phyloP scores from a whole-genome alignment of 768 basidiomycete species.

The Rhizopogon vesiculosus region DNA sequence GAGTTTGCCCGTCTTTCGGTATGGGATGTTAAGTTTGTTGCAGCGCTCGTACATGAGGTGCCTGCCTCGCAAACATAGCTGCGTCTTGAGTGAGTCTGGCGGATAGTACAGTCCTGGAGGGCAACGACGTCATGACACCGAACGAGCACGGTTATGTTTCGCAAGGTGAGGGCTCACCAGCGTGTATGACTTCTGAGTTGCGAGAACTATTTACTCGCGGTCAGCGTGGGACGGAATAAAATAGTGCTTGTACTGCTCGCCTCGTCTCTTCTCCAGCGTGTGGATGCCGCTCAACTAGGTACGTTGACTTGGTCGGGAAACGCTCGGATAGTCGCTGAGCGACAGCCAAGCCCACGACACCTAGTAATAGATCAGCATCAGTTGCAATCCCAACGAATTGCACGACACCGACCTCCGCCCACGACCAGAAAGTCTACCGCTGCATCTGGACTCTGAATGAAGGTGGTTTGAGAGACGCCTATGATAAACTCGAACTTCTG shows the following conservation, averaged over 20 bases:
- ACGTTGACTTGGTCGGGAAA: slow-evolving; percentile 67
- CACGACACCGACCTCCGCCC: slow-evolving; percentile 62
- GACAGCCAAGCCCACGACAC: slow-evolving; percentile 83
- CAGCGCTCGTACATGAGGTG: slow-evolving; percentile 81
- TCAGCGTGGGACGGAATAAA: neutral
- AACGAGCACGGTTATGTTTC: neutral
- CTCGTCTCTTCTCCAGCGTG: slow-evolving; percentile 85
- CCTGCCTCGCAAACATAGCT: slow-evolving; percentile 81
- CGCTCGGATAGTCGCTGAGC: slow-evolving; percentile 65
- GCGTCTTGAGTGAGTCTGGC: slow-evolving; percentile 75
- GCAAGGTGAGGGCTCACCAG: slow-evolving; percentile 40
- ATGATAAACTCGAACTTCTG: neutral
- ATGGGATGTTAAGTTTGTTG: slow-evolving; percentile 52
- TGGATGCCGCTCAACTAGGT: slow-evolving; percentile 74
- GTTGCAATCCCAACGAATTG: neutral
- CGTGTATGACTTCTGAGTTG: slow-evolving; percentile 94
- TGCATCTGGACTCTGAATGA: slow-evolving; percentile 54
- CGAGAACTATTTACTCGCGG: slow-evolving; percentile 56
- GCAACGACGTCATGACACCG: neutral
- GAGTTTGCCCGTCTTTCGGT: slow-evolving; percentile 81
- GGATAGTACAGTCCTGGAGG: slow-evolving; percentile 79
- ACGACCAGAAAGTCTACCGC: slow-evolving; percentile 82
- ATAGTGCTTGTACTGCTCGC: slow-evolving; percentile 28
- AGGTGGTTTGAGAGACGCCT: neutral
- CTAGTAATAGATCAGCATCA: slow-evolving; percentile 28